Percentiles rank a stretch among this genome's conserved stretches.
These are phyloP conservation scores for Forsythia suspensa DNA, from an alignment of 257 asterid genomes.

Conservation along the genomic window DNA sequence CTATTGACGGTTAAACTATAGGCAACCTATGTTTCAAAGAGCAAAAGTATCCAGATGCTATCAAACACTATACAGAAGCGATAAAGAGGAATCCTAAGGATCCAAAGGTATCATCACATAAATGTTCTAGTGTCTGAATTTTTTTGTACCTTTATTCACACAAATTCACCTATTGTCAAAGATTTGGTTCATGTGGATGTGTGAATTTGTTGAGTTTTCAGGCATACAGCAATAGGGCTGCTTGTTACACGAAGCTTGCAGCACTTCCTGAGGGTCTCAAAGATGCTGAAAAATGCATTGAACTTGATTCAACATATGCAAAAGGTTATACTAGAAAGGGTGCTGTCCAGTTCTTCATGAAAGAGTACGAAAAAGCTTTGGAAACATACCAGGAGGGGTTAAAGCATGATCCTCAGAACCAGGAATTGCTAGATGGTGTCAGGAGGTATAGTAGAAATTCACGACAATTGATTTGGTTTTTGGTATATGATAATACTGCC, in stretches of 20 bases:
- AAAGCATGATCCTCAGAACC: conserved; percentile 79
- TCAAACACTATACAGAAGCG: conserved; percentile 80
- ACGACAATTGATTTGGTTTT: not conserved
- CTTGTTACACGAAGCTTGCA: conserved; percentile 85
- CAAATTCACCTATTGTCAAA: not conserved
- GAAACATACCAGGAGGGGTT: conserved; percentile 90
- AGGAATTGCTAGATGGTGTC: conserved; percentile 78
- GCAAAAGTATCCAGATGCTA: conserved; percentile 87
- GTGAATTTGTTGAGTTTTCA: conserved; percentile 26
- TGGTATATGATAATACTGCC: too few relatives aligned
- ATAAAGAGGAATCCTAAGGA: conserved; percentile 82
- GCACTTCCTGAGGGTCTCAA: conserved; percentile 93
- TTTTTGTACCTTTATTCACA: not conserved
- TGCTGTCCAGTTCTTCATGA: conserved; percentile 86
- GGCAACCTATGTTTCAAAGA: conserved; percentile 87
- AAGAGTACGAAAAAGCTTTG: conserved; percentile 83
- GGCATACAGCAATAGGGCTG: conserved; percentile 95
- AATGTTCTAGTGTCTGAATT: not conserved
- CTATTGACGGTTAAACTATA: conserved; percentile 15
- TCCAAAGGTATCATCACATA: conserved; percentile 49
- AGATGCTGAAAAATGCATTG: conserved; percentile 94
- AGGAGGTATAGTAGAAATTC: conserved; percentile 48
- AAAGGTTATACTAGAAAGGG: conserved; percentile 94
- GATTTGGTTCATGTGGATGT: not conserved
- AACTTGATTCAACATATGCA: conserved; percentile 76